Evolutionary conservation across 192 early-diverging fungal genomes (phyloP).

Genomic region (Obelidium mucronatum): DNA sequence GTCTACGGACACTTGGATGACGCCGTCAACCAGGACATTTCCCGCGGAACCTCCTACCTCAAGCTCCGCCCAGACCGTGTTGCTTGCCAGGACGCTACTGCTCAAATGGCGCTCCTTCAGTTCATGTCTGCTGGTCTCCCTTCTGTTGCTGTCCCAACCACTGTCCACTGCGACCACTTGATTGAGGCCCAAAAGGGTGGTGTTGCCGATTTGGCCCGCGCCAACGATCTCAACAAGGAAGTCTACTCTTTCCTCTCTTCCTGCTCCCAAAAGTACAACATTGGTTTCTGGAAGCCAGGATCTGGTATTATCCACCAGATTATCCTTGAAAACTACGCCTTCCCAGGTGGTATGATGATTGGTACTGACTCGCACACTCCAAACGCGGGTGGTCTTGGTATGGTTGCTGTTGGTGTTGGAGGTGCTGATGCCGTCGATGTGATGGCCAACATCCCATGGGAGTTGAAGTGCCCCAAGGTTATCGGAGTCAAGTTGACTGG

Average conservation of each 20-base stretch:
- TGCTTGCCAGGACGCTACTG: conserved; percentile 98
- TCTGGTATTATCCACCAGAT: conserved; percentile 99
- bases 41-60: conserved; percentile 90
- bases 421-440: conserved; percentile 99
- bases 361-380: conserved; percentile 90
- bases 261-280: conserved; percentile 90
- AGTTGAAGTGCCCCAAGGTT: conserved; percentile 94
- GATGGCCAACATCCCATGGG: conserved; percentile 98
- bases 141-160: conserved; percentile 93
- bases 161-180: conserved; percentile 99
- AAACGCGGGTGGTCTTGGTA: conserved; percentile 93
- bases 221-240: conserved; percentile 90
- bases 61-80: conserved; percentile 98
- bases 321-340: conserved; percentile 98
- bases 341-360: conserved; percentile 96
- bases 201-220: conserved; percentile 81
- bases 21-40: conserved; percentile 92
- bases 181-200: conserved; percentile 94
- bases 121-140: conserved; percentile 97
- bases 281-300: conserved; percentile 96
- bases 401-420: conserved; percentile 98
- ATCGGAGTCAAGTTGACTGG: conserved; percentile 96
- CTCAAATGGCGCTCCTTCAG: conserved; percentile 97
- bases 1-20: conserved; percentile 98
- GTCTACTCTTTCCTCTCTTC: conserved; percentile 92